Base-by-base conservation (phyloP, 2,329 filamentous ascomycete genomes). In the Pleoardoris graminearum region DNA sequence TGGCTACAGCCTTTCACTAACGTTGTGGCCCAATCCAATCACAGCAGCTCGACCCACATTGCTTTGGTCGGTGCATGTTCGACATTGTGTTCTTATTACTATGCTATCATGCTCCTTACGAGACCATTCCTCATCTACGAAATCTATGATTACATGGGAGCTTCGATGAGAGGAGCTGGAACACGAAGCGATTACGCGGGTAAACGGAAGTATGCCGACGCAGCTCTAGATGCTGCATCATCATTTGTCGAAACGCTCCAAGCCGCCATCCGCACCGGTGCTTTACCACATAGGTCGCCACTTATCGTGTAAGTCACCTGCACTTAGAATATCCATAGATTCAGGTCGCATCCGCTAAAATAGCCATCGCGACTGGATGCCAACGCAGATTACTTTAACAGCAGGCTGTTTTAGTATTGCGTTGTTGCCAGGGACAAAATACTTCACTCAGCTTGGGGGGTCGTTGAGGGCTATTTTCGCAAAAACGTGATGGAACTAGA, bases 101-200 rank as follows among this genome's bases (percentile, higher is more conserved):
- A 80, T 69, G 79, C 77, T 1, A 81, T 82, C 37, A 81, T 82
- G 63, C 68, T 82, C 3, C 64, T 82, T 3, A 80, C 80, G 6
- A 69, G 79, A n/a, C 80, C 80, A 0, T 82, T 82, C 50, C 68
- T 82, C 10, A 76, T 81, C 22, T 82, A 79, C 57, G 76, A 80
- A 44, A 70, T 81, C 1, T 79, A 73, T 45, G 69, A 72, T 35
- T 61, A 64, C 41, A 62, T 67, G 57, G 66, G 66, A 8, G 63
- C 65, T 46, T 69, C 68, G 10, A 46, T 72, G 27, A 70, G 65
- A 23, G 66, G 64, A 14, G 55, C 58, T 14, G 61, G 63, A 12
- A 61, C 65, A 5, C 63, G 65, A 41, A 55, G 42, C 8, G 64
- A 67, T 22, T 61, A 66, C 25, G 52, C 59, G 10, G 59, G 66